A percentile compares a stretch with the other conserved stretches of the same genome.
Evolutionary conservation across 1,284 basidiomycete genomes (phyloP).

Genomic region (Sporisorium scitamineum): DNA sequence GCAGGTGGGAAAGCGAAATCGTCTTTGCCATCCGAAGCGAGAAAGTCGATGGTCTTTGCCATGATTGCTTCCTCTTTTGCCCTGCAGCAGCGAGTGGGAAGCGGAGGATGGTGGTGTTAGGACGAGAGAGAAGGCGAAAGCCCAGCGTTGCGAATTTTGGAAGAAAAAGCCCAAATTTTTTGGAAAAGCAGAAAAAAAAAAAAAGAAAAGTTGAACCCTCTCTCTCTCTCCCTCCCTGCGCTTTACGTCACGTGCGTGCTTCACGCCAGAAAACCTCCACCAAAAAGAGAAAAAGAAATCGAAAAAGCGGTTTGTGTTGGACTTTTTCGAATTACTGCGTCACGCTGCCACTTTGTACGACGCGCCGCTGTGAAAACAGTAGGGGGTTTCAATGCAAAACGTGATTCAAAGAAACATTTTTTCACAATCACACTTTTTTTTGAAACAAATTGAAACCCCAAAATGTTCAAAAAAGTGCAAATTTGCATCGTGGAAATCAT

Average conservation of each 20-base stretch:
- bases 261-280: constrained; percentile 15
- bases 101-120: constrained; percentile 2
- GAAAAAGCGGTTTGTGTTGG: background rate
- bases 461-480: too few relatives aligned
- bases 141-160: background rate
- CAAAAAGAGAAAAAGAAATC: background rate
- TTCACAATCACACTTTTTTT: too few relatives aligned
- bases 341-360: constrained; percentile 16
- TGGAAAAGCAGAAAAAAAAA: constrained; percentile 5
- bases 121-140: background rate
- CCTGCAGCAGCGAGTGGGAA: background rate
- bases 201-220: constrained; percentile 19
- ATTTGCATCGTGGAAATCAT: too few relatives aligned
- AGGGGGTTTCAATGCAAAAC: too few relatives aligned
- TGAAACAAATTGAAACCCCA: too few relatives aligned
- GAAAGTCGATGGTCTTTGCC: constrained; percentile 61
- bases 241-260: constrained; percentile 17
- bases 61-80: constrained; percentile 14
- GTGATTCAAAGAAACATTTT: too few relatives aligned
- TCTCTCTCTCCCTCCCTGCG: too few relatives aligned
- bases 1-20: constrained; percentile 13
- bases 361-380: constrained; percentile 1
- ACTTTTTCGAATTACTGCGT: background rate
- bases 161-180: constrained; percentile 10
- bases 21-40: constrained; percentile 57